Base-by-base conservation (phyloP, 2,329 filamentous ascomycete species). In the Xylaria multiplex region DNA sequence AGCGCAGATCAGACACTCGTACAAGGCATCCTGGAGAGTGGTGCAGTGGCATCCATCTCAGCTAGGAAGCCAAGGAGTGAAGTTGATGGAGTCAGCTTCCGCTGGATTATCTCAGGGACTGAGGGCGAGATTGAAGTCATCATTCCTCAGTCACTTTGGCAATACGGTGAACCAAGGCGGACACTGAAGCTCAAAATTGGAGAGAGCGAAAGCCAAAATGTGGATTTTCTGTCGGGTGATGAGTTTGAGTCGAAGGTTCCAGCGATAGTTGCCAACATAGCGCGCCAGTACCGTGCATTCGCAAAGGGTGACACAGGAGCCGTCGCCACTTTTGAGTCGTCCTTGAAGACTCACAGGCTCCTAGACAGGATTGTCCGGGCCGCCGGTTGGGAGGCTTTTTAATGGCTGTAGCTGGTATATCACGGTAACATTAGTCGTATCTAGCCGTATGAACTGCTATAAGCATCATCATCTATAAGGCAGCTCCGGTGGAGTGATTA, bases 81-180 rank as follows among this genome's bases (percentile, higher is more conserved):
- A 0, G 63, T 74, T 7, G 74, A 77, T 52, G 69, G 62, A 5
- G 63, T 64, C n/a, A 69, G 66, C 9, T 57, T 77, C 24, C 73
- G 72, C 14, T 81, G 79, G 78, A 63, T 75, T 32, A 80, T 81
- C 62, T 74, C 76, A 1, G 79, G 79, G 16, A 78, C 75, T 6
- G 70, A 79, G 56, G 79, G 79, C 0, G 77, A 79, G 70, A 70
- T 79, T 16, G 74, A 76, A 54, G 43, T 77, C 27, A 69, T 69
- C 3, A 53, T 70, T 7, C 69, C 68, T 5, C 37, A 65, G 22
- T 3, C 27, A 16, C n/a, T 52, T 5, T 74, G 71, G 72, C 73
- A 76, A 62, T 56, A 58, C 0, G 65, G 64, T 16, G 22, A 57
- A 4, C 42, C 63, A 0, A 42, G 37, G 48, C 58, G 66, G 14